These are phyloP conservation scores for Cucurbita pepo DNA, from an alignment of 306 rosid genomes.

Conservation along the genomic window DNA sequence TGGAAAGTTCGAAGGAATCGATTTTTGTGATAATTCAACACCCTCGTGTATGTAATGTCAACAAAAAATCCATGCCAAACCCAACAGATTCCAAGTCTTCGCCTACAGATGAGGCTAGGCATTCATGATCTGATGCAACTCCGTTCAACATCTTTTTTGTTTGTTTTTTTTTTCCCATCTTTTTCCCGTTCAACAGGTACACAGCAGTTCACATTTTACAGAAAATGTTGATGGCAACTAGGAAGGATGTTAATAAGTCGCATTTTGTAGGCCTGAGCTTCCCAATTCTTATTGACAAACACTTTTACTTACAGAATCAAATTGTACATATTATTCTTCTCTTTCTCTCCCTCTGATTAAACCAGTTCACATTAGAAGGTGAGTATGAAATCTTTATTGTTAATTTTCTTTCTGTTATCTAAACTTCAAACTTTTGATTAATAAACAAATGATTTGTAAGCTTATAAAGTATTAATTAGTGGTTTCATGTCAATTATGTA, in stretches of 20 bases:
- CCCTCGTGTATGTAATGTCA: slow-evolving; percentile 23
- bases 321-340: slow-evolving; percentile 3
- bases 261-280: not conserved
- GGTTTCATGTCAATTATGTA: not conserved
- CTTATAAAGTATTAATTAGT: not conserved
- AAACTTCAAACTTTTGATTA: too few relatives aligned
- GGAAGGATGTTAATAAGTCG: not conserved
- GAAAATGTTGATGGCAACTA: not conserved
- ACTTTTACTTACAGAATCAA: not conserved
- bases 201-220: not conserved
- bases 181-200: not conserved
- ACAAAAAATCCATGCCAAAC: not conserved
- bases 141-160: not conserved
- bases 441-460: too few relatives aligned
- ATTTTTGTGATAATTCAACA: slow-evolving; percentile 75
- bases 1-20: slow-evolving; percentile 33
- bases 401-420: too few relatives aligned
- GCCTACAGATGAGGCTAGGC: not conserved
- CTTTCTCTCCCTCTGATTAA: not conserved
- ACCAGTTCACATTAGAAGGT: not conserved
- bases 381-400: not conserved
- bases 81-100: not conserved
- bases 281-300: not conserved
- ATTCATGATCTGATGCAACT: not conserved
- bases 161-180: not conserved